Evolutionary conservation across 768 basidiomycete genomes (phyloP), one percentile per base, ranked within the genome.

Genomic region (Ramaria sp.): DNA sequence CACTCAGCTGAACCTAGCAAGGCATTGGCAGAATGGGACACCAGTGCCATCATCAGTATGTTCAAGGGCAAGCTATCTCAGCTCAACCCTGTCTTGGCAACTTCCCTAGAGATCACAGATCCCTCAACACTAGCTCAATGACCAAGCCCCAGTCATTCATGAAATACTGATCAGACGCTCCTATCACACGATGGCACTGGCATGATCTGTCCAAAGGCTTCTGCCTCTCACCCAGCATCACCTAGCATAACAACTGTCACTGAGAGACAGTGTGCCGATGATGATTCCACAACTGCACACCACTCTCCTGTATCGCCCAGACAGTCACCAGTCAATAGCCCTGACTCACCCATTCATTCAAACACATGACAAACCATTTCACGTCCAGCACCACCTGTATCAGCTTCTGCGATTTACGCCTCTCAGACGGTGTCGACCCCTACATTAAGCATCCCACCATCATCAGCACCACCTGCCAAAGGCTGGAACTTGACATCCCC

Each of bases 1-100:
- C 39, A 17, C 53, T 15, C 17, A 11, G 13, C 20, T n/a, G 24
- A 20, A 9, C 55, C 38, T 54, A 27, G n/a, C 17, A 66, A 11
- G 65, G 6, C 61, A 61, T 48, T 42, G n/a, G 49, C 31, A 6
- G 69, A 68, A 24, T 78, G 75, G 77, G 76, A 74, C 49, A 70
- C 72, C 17, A 75, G 73, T 64, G 84, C 82, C 41, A 78, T 90
- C 60, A 71, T 90, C 50, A 79, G 77, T 61, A 83, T 89, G 59
- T 84, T 91, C 70, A 78, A 80, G 69, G 86, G 84, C 56, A 80
- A 84, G 68, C 73, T 89, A 56, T 79, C 78, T 60, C 79, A 83
- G 59, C 70, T 88, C 59, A 86, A 84, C 61, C 76, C 82, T 48
- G 71, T 75, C 37, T 72, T 75, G 47, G 69, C 69, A 41, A 67